phyloP scores from a whole-genome alignment of 176 grass and related monocot species.

The Otatea glauca region DNA sequence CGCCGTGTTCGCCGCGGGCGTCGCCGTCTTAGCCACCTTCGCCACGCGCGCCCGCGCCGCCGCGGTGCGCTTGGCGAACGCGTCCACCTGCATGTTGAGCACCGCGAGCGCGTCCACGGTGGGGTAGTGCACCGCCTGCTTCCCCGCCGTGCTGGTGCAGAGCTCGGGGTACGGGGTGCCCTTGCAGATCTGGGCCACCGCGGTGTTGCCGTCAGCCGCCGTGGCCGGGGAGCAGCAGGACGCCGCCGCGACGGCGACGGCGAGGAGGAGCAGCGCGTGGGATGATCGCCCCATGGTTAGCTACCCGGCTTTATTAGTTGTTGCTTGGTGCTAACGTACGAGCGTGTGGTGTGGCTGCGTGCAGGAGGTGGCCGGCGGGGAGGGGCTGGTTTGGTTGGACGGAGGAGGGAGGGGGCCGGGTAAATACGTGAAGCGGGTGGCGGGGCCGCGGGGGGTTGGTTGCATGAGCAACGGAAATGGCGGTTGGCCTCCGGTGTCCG shows the following conservation, averaged over 20 bases:
- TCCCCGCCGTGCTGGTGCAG: slow-evolving; percentile 31
- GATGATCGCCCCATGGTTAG: slow-evolving; percentile 30
- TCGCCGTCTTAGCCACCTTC: not conserved
- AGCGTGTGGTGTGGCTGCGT: not conserved
- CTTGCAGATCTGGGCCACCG: slow-evolving; percentile 39
- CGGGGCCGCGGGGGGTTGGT: not conserved
- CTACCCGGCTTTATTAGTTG: not conserved
- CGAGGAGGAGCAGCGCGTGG: slow-evolving; percentile 36
- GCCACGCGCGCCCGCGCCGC: not conserved
- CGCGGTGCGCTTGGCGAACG: not conserved
- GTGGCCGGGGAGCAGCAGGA: not conserved
- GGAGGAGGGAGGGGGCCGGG: not conserved
- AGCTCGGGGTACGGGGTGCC: slow-evolving; percentile 33
- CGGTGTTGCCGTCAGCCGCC: not conserved
- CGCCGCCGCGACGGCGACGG: not conserved
- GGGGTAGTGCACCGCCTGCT: not conserved
- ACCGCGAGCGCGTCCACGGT: slow-evolving; percentile 29
- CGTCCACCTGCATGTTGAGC: slow-evolving; percentile 51
- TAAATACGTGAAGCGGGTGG: slow-evolving; percentile 40
- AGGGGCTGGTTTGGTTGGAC: not conserved
- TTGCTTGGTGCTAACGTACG: not conserved
- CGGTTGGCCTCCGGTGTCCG: not conserved
- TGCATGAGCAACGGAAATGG: slow-evolving; percentile 39
- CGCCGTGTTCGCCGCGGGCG: not conserved
- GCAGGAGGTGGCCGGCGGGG: slow-evolving; percentile 2